Evolutionary conservation across 768 basidiomycete species (phyloP).

Genomic region (Coprinopsis cinerea): DNA sequence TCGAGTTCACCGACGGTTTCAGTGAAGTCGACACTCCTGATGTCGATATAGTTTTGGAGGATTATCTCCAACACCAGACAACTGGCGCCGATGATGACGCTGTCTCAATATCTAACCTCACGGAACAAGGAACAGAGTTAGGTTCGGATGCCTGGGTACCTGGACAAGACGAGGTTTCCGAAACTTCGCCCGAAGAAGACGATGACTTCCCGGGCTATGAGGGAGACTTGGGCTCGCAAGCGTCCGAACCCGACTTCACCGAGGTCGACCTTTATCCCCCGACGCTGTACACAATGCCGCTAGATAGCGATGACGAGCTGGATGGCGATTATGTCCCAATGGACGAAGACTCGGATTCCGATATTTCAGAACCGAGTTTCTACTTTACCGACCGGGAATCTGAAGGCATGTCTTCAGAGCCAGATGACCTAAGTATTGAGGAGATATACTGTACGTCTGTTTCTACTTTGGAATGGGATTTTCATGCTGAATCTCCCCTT

Average conservation of each 20-base stretch:
- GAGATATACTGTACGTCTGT: conserved; percentile 9
- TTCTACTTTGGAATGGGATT: background rate
- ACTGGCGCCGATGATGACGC: no score
- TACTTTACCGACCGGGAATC: conserved; percentile 32
- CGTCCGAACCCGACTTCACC: background rate
- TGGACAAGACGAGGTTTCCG: no score
- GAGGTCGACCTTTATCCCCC: background rate
- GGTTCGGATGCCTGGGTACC: no score
- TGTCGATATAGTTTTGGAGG: conserved; percentile 19
- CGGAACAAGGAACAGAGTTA: no score
- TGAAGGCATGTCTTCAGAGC: conserved; percentile 21
- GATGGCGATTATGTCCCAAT: conserved; percentile 12
- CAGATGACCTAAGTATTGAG: conserved; percentile 14
- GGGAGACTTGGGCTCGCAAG: background rate
- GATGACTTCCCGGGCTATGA: no score
- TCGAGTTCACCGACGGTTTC: conserved; percentile 38
- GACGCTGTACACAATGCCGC: background rate
- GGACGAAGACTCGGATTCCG: conserved; percentile 10
- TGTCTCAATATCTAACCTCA: no score
- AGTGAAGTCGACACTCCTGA: conserved; percentile 25
- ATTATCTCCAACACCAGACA: background rate
- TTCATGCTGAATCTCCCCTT: background rate
- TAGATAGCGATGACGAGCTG: conserved; percentile 15
- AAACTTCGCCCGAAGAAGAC: no score
- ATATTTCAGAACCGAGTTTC: background rate